These are phyloP conservation scores for Candida pseudoglaebosa DNA, from an alignment of 805 yeast species.

Conservation along the genomic window DNA sequence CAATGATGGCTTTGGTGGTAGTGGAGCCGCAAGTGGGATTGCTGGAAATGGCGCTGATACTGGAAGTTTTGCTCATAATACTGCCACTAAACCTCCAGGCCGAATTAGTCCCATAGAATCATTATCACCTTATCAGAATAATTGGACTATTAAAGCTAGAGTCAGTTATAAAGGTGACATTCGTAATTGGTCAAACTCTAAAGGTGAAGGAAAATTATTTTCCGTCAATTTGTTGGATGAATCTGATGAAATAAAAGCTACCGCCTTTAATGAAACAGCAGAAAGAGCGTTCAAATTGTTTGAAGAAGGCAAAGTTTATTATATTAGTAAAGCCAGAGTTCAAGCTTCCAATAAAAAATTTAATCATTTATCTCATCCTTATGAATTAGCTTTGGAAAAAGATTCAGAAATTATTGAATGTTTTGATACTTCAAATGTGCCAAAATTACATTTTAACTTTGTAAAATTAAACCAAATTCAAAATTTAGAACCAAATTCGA, in stretches of 20 bases:
- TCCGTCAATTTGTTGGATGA: constrained; percentile 87
- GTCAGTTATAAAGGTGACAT: constrained; percentile 85
- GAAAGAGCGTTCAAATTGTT: constrained; percentile 71
- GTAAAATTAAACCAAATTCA: constrained; percentile 64
- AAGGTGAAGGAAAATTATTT: constrained; percentile 88
- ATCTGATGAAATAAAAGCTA: constrained; percentile 93
- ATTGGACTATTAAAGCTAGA: constrained; percentile 92
- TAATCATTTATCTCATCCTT: constrained; percentile 79
- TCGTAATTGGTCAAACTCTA: constrained; percentile 79
- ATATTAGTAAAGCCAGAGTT: constrained; percentile 75
- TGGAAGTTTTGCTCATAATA: constrained; percentile 1
- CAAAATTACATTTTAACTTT: constrained; percentile 74
- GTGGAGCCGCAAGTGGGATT: constrained; percentile 6
- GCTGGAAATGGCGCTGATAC: constrained; percentile 3
- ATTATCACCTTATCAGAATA: constrained; percentile 84
- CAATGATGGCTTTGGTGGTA: background rate
- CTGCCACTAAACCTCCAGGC: constrained; percentile 3
- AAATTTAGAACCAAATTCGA: constrained; percentile 62
- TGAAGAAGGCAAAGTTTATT: constrained; percentile 88
- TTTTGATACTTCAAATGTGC: constrained; percentile 58
- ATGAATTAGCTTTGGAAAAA: constrained; percentile 78
- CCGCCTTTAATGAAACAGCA: constrained; percentile 87
- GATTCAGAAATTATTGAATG: constrained; percentile 75
- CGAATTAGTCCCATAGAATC: constrained; percentile 71
- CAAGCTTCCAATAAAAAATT: constrained; percentile 83